These are phyloP conservation scores for Ricinus communis DNA, from an alignment of 345 rosid genomes.

Conservation along the genomic window DNA sequence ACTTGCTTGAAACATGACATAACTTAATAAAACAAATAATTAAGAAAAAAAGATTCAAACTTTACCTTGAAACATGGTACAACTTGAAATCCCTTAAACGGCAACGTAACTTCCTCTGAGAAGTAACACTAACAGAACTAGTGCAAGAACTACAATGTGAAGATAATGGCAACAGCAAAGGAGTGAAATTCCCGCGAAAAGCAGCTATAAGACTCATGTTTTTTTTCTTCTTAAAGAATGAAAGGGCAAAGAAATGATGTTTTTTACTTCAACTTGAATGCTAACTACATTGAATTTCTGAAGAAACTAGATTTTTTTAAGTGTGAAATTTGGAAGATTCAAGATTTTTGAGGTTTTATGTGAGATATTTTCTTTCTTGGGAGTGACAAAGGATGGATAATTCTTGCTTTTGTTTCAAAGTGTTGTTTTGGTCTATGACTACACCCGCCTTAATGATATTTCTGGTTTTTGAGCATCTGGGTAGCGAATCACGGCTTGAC, in stretches of 20 bases:
- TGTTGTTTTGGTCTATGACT: background rate
- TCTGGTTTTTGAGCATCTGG: background rate
- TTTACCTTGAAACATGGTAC: slow-evolving; percentile 43
- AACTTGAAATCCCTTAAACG: slow-evolving; percentile 31
- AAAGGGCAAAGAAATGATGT: background rate
- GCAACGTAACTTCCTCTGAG: slow-evolving; percentile 20
- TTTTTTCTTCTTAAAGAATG: background rate
- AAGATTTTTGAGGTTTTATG: background rate
- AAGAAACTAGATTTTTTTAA: background rate
- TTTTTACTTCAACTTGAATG: slow-evolving; percentile 4
- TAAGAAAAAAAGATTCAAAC: background rate
- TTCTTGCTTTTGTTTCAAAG: background rate
- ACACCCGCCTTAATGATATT: slow-evolving; percentile 5
- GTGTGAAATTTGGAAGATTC: slow-evolving; percentile 7
- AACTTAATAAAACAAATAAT: background rate
- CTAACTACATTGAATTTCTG: slow-evolving; percentile 8
- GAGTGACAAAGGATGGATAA: slow-evolving; percentile 6
- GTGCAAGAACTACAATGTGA: slow-evolving; percentile 57
- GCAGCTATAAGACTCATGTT: slow-evolving; percentile 57
- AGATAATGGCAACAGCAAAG: background rate
- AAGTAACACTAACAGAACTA: slow-evolving; percentile 29
- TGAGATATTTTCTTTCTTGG: slow-evolving; percentile 8
- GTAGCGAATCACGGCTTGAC: background rate
- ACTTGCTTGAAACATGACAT: background rate
- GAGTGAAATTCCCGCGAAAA: slow-evolving; percentile 49